phyloP scores from a whole-genome alignment of 768 basidiomycete genomes.

The Mycena capillaripes region DNA sequence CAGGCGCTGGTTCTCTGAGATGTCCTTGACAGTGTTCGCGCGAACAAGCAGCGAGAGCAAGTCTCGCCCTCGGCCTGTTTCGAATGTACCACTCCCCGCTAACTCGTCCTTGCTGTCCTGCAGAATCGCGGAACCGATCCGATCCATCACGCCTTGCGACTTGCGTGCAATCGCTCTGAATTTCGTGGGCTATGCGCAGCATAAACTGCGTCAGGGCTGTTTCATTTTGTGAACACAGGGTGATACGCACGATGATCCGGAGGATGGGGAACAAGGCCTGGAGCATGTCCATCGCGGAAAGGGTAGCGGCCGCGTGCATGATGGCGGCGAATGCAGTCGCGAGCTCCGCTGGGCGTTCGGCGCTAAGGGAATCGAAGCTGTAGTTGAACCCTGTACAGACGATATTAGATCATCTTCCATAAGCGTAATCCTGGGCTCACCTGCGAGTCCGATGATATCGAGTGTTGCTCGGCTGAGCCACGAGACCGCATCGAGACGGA shows the following conservation, averaged over 20 bases:
- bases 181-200: slow-evolving; percentile 42
- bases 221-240: neutral
- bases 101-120: slow-evolving; percentile 60
- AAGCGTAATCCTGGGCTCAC: slow-evolving; percentile 52
- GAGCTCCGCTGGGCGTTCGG: slow-evolving; percentile 50
- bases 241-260: slow-evolving; percentile 45
- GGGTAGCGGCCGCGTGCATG: slow-evolving; percentile 35
- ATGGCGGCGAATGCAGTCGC: slow-evolving; percentile 58
- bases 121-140: slow-evolving; percentile 65
- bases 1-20: slow-evolving; percentile 66
- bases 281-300: neutral
- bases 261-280: slow-evolving; percentile 30
- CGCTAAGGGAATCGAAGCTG: slow-evolving; percentile 37
- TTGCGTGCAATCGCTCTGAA: slow-evolving; percentile 32
- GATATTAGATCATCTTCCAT: slow-evolving; percentile 42
- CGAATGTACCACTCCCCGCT: slow-evolving; percentile 44
- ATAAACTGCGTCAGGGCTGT: neutral
- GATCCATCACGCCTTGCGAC: slow-evolving; percentile 53
- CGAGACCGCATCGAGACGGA: slow-evolving; percentile 67
- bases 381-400: slow-evolving; percentile 44
- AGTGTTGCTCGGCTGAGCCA: slow-evolving; percentile 80
- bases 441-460: slow-evolving; percentile 82
- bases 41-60: slow-evolving; percentile 70
- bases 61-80: slow-evolving; percentile 54
- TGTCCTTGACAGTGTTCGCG: slow-evolving; percentile 74